These are phyloP conservation scores for Leavenworthia alabamica DNA, from an alignment of 345 rosid species.

Conservation along the genomic window DNA sequence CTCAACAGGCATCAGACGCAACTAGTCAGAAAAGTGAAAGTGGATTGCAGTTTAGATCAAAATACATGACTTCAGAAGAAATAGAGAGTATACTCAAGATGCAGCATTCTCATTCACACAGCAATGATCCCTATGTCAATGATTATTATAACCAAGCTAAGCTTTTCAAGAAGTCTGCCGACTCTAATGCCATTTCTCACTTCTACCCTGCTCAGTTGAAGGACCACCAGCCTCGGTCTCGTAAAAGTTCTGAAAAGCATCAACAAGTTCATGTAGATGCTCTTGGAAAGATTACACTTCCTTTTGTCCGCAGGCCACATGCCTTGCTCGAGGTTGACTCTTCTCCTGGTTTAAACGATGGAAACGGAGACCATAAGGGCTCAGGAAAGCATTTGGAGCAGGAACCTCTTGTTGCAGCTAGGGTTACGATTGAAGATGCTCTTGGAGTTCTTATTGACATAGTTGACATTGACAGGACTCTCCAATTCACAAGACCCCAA, in stretches of 20 bases:
- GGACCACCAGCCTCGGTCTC: slow-evolving; percentile 75
- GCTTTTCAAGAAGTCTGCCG: slow-evolving; percentile 61
- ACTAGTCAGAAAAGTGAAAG: slow-evolving; percentile 77
- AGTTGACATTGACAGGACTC: slow-evolving; percentile 82
- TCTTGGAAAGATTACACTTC: slow-evolving; percentile 56
- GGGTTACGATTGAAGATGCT: slow-evolving; percentile 84
- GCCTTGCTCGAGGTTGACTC: slow-evolving; percentile 77
- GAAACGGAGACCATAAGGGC: slow-evolving; percentile 47
- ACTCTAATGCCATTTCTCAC: slow-evolving; percentile 47
- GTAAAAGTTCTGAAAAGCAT: slow-evolving; percentile 62
- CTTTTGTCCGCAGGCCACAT: slow-evolving; percentile 62
- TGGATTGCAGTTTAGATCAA: slow-evolving; percentile 75
- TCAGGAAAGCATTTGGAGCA: slow-evolving; percentile 78
- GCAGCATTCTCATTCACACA: slow-evolving; percentile 89
- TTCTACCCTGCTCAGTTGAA: slow-evolving; percentile 80
- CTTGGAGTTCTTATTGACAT: slow-evolving; percentile 69
- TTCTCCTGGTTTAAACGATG: slow-evolving; percentile 45
- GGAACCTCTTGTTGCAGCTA: slow-evolving; percentile 98
- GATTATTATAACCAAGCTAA: slow-evolving; percentile 96
- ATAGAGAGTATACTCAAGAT: slow-evolving; percentile 90
- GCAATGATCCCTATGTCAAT: slow-evolving; percentile 80
- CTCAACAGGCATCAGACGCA: slow-evolving; percentile 64
- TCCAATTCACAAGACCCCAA: slow-evolving; percentile 62
- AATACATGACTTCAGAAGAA: slow-evolving; percentile 91
- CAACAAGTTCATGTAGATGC: slow-evolving; percentile 52